Evolutionary conservation across 2,329 filamentous ascomycete genomes (phyloP).

Genomic region (Talaromyces albobiverticillius): DNA sequence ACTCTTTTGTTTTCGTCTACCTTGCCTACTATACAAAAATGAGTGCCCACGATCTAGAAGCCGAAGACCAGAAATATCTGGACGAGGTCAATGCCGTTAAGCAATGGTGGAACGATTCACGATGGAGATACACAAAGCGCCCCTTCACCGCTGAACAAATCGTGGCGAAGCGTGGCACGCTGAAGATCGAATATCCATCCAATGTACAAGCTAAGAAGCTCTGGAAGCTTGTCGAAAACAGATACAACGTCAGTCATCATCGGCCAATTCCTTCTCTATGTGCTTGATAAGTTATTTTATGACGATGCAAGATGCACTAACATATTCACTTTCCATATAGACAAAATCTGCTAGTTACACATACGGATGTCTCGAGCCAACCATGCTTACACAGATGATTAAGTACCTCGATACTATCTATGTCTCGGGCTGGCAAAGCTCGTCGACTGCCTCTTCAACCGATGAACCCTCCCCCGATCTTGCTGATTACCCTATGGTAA

Average conservation of each 20-base stretch:
- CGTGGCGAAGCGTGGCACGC: conserved; percentile 86
- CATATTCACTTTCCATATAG: conserved; percentile 45
- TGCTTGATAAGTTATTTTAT: background rate
- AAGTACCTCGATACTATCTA: conserved; percentile 99
- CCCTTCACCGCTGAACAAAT: conserved; percentile 97
- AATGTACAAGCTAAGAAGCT: conserved; percentile 90
- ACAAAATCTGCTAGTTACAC: conserved; percentile 85
- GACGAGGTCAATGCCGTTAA: conserved; percentile 85
- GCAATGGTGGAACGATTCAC: conserved; percentile 87
- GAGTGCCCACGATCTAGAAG: conserved; percentile 39
- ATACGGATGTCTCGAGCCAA: conserved; percentile 95
- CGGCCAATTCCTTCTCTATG: background rate
- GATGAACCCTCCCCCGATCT: conserved; percentile 97
- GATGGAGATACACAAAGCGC: conserved; percentile 90
- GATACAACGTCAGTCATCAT: conserved; percentile 68
- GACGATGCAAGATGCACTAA: background rate
- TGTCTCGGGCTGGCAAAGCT: conserved; percentile 98
- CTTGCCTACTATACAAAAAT: conserved; percentile 7
- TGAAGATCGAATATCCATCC: conserved; percentile 89
- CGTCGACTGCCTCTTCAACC: conserved; percentile 88
- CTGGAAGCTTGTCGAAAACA: conserved; percentile 81
- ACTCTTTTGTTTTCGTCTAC: background rate
- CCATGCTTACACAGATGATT: conserved; percentile 99
- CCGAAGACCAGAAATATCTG: conserved; percentile 71
- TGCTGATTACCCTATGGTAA: conserved; percentile 89